Conservation (phyloP, 495 filamentous ascomycete genomes). For the Tuber indicum region DNA sequence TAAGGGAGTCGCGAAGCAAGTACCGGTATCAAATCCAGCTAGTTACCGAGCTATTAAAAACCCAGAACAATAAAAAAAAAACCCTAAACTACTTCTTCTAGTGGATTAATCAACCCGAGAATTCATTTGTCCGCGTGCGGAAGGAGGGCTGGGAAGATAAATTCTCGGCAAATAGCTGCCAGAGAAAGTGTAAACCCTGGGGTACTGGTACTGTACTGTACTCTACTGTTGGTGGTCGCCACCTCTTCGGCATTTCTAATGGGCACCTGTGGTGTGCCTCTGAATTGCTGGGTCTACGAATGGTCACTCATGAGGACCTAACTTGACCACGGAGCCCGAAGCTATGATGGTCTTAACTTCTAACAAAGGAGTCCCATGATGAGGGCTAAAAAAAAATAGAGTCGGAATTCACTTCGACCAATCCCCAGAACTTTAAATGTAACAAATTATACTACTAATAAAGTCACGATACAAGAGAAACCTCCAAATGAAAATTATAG, state of each 20-base stretch:
- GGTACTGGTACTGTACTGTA: background rate
- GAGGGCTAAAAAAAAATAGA: background rate
- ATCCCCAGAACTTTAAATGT: background rate
- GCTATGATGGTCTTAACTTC: background rate
- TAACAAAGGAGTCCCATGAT: background rate
- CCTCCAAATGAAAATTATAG: background rate
- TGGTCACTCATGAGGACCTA: background rate
- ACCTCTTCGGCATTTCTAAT: background rate
- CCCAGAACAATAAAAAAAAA: background rate
- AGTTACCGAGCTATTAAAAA: conserved; percentile 4
- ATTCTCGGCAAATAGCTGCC: background rate
- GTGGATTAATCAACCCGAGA: background rate
- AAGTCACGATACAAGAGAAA: background rate
- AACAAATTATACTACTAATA: background rate
- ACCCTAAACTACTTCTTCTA: background rate
- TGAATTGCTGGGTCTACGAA: background rate
- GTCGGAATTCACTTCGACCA: background rate
- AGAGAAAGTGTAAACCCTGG: background rate
- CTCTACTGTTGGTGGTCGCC: background rate
- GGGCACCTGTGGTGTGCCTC: background rate
- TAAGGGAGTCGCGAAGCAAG: background rate
- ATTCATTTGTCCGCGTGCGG: background rate
- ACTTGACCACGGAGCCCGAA: background rate
- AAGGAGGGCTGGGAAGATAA: background rate
- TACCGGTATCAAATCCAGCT: conserved; percentile 1